A percentile compares a stretch with the other conserved stretches of the same genome.
phyloP scores from a whole-genome alignment of 805 yeast genomes.

The Sugiyamaella valdiviana region DNA sequence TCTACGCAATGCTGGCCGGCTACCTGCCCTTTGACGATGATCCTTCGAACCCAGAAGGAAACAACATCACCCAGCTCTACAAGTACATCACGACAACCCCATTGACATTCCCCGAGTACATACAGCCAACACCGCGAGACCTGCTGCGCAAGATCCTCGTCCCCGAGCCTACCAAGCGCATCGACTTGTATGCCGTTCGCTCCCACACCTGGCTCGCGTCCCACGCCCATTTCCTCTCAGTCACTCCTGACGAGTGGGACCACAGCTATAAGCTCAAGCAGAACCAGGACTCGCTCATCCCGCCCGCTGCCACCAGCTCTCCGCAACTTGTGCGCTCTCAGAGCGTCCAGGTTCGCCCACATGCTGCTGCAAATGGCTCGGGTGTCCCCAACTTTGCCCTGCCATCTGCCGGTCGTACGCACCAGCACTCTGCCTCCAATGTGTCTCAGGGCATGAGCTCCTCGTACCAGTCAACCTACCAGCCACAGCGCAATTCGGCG shows the following conservation, averaged over 20 bases:
- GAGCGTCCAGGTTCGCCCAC: conserved; percentile 21
- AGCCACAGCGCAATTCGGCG: neutral
- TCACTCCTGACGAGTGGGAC: conserved; percentile 91
- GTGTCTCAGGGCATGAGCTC: neutral
- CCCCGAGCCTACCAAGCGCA: conserved; percentile 75
- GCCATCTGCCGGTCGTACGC: neutral
- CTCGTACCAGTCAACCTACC: neutral
- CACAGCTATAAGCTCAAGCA: conserved; percentile 24
- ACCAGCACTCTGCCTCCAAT: neutral
- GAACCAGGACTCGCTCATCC: neutral
- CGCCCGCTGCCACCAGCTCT: conserved; percentile 5
- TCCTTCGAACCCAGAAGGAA: conserved; percentile 92
- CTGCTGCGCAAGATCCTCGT: conserved; percentile 73
- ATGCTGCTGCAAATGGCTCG: neutral
- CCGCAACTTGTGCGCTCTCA: conserved; percentile 21
- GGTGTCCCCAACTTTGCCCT: neutral
- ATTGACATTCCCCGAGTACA: conserved; percentile 90
- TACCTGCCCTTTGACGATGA: conserved; percentile 97
- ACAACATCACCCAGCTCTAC: conserved; percentile 84
- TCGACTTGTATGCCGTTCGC: conserved; percentile 60
- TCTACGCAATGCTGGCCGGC: conserved; percentile 96
- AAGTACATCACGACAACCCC: conserved; percentile 88
- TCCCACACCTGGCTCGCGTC: conserved; percentile 86
- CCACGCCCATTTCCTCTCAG: conserved; percentile 72
- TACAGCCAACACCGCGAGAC: conserved; percentile 87